phyloP scores from a whole-genome alignment of 1,284 basidiomycete species.

The Apiotrichum laibachii region DNA sequence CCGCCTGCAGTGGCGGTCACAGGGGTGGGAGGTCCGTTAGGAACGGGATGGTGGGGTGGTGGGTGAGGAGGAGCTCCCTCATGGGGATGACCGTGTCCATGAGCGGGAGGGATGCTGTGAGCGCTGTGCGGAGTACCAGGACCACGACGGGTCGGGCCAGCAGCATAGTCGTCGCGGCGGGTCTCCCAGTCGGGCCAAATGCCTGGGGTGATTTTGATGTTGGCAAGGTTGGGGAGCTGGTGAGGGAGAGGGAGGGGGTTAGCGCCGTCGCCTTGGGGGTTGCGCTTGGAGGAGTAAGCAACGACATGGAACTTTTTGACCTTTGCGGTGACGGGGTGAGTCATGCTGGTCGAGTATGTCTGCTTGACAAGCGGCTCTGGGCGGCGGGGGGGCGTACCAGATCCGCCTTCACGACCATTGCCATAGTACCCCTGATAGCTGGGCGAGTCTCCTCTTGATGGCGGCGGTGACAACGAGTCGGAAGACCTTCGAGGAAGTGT shows the following conservation, averaged over 20 bases:
- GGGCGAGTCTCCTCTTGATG: slow-evolving; percentile 24
- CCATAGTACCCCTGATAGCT: slow-evolving; percentile 25
- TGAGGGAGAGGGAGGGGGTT: slow-evolving; percentile 44
- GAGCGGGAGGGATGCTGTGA: slow-evolving; percentile 10
- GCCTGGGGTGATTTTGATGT: slow-evolving; percentile 39
- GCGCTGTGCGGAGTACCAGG: slow-evolving; percentile 10
- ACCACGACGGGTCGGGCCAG: slow-evolving; percentile 10
- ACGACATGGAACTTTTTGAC: slow-evolving; percentile 50
- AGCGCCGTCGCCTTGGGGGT: slow-evolving; percentile 43
- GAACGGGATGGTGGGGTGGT: slow-evolving; percentile 16
- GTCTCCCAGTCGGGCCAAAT: slow-evolving; percentile 50
- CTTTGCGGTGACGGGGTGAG: slow-evolving; percentile 41
- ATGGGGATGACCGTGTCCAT: slow-evolving; percentile 4
- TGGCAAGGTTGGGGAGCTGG: slow-evolving; percentile 42
- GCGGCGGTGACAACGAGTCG: slow-evolving; percentile 41
- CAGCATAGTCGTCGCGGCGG: slow-evolving; percentile 32
- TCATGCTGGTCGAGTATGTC: slow-evolving; percentile 49
- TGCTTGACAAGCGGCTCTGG: slow-evolving; percentile 47
- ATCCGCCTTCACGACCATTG: slow-evolving; percentile 11
- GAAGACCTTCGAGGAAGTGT: slow-evolving; percentile 27
- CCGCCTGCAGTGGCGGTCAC: slow-evolving; percentile 19
- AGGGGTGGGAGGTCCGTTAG: slow-evolving; percentile 16
- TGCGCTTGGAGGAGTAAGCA: slow-evolving; percentile 47
- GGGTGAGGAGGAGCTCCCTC: slow-evolving; percentile 14
- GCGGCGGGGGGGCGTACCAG: slow-evolving; percentile 23